Evolutionary conservation across 2,329 filamentous ascomycete species (phyloP).

Genomic region (Thielaviopsis musarum): DNA sequence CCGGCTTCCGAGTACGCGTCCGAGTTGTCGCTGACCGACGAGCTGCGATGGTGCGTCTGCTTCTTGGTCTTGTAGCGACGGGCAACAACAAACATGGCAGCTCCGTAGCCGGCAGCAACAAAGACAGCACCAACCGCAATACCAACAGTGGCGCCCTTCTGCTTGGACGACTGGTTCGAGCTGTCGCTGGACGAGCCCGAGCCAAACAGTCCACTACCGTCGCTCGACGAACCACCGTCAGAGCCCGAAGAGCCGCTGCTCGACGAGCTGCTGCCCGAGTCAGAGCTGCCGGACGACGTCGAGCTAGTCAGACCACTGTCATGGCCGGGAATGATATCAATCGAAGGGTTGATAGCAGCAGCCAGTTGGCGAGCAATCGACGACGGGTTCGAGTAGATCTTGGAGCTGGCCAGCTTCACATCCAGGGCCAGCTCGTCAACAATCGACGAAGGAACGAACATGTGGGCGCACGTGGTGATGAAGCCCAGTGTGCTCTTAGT

Average conservation of each 20-base stretch:
- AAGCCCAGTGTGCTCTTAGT: constrained; percentile 53
- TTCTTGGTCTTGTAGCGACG: constrained; percentile 79
- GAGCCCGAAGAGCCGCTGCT: neutral
- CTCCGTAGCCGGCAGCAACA: constrained; percentile 74
- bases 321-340: constrained; percentile 43
- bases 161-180: constrained; percentile 37
- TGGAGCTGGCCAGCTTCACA: constrained; percentile 53
- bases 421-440: constrained; percentile 52
- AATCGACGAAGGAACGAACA: constrained; percentile 56
- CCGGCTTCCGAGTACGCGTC: constrained; percentile 32
- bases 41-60: constrained; percentile 58
- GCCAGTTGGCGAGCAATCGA: constrained; percentile 56
- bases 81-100: constrained; percentile 86
- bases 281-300: constrained; percentile 19
- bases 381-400: constrained; percentile 55
- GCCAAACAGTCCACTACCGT: constrained; percentile 14
- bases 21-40: constrained; percentile 45
- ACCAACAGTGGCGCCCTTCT: constrained; percentile 45
- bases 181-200: constrained; percentile 23
- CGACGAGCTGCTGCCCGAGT: neutral
- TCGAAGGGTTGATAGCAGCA: constrained; percentile 65
- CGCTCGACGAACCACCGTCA: constrained; percentile 3
- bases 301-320: constrained; percentile 24
- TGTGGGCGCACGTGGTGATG: constrained; percentile 55
- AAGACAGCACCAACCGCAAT: constrained; percentile 63